Conservation (phyloP, 2,329 filamentous ascomycete genomes). For the Tolypocladium pustulatum region DNA sequence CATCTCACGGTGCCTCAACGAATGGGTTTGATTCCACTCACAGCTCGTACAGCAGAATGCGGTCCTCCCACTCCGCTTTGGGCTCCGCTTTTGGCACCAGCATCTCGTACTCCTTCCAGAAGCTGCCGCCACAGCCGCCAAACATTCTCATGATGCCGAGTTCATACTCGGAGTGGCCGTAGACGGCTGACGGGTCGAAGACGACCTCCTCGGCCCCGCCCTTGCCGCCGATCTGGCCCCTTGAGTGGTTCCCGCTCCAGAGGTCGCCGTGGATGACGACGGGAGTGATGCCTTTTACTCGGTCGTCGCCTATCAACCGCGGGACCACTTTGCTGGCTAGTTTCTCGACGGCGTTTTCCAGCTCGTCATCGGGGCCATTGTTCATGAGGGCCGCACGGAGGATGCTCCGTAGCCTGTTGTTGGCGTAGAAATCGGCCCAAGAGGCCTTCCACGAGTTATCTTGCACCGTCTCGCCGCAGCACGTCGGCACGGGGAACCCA, state of each 20-base stretch:
- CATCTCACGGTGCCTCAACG: neutral
- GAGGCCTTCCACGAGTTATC: slow-evolving; percentile 61
- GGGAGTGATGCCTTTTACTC: slow-evolving; percentile 56
- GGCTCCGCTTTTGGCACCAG: slow-evolving; percentile 74
- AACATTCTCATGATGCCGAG: slow-evolving; percentile 96
- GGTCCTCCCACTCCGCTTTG: slow-evolving; percentile 72
- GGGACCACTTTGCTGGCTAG: slow-evolving; percentile 60
- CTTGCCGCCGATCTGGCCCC: slow-evolving; percentile 48
- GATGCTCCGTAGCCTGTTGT: slow-evolving; percentile 62
- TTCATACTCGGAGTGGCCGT: slow-evolving; percentile 83
- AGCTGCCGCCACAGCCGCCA: slow-evolving; percentile 65
- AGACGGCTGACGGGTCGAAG: slow-evolving; percentile 72
- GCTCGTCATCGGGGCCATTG: slow-evolving; percentile 54
- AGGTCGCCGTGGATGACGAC: slow-evolving; percentile 84
- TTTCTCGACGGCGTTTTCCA: slow-evolving; percentile 53
- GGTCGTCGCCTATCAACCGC: slow-evolving; percentile 57
- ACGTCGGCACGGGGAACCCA: slow-evolving; percentile 77
- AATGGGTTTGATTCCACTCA: slow-evolving; percentile 32
- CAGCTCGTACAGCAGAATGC: slow-evolving; percentile 72
- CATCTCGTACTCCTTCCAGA: slow-evolving; percentile 68
- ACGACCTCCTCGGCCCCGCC: slow-evolving; percentile 60
- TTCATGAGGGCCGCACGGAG: slow-evolving; percentile 42
- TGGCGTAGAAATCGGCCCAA: slow-evolving; percentile 81
- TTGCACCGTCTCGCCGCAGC: slow-evolving; percentile 76
- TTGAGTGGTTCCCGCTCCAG: slow-evolving; percentile 79